Evolutionary conservation across 257 asterid genomes (phyloP), one percentile per base, ranked within the genome.

Genomic region (Primulina eburnea): DNA sequence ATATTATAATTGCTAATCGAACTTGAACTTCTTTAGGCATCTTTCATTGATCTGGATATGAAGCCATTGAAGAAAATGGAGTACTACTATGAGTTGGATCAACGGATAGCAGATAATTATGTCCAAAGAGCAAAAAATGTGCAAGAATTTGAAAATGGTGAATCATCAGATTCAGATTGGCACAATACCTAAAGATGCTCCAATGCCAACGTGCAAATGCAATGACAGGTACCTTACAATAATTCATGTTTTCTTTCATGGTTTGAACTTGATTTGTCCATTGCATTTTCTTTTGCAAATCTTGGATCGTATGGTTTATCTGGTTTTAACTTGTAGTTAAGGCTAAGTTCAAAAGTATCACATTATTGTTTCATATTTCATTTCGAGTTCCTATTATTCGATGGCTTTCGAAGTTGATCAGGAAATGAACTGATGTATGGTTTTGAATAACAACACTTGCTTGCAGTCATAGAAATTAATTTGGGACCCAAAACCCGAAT

Each of bases 31-130:
- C 56, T 67, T 50, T 71, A 92, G 97, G 96, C 82, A 69, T 88
- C 90, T 74, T 91, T 94, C 79, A 86, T 94, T 34, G 99, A 91
- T 82, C 79, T 94, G 84, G 99, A 94, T 78, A 87, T 89, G 97
- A 91, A 89, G 76, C 92, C 93, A 17, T 85, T 91, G 83, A 81
- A 79, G 65, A 91, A 86, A 80, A 86, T 91, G 92, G 89, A 89
- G 77, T 80, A 87, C 71, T 94, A 94, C 81, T 89, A 94, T 56
- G 74, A 88, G 74, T 78, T 94, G 65, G 99, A 94, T 78, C 96
- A 89, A 81, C 81, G 82, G 78, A 91, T 91, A 73, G 96, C 84
- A 68, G 74, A 81, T 72, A 73, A 72, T 78, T 89, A 87, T 78
- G 57, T 61, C 76, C 78, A 81, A 83, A 84, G 81, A 89, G 77